These are phyloP conservation scores for Capsicum rhomboideum DNA, from an alignment of 257 asterid genomes.

Conservation along the genomic window DNA sequence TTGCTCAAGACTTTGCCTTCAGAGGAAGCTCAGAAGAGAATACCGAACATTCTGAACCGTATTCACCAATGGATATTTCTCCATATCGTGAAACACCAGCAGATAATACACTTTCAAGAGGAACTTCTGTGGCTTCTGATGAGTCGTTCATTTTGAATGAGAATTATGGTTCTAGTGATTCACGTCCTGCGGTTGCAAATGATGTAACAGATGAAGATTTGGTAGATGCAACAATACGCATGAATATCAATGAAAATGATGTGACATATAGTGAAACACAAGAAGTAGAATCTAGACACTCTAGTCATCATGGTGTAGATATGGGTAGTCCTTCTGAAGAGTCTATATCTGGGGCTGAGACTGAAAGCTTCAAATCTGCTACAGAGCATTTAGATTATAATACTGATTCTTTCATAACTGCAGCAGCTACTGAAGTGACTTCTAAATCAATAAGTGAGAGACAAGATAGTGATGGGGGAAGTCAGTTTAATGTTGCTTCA, in stretches of 20 bases:
- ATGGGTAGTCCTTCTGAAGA: conserved; percentile 50
- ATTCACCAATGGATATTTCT: conserved; percentile 95
- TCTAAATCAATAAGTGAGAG: conserved; percentile 35
- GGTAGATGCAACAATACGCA: conserved; percentile 36
- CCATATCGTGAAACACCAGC: conserved; percentile 62
- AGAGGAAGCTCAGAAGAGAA: conserved; percentile 34
- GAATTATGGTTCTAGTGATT: conserved; percentile 32
- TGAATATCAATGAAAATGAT: conserved; percentile 38
- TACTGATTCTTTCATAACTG: conserved; percentile 63
- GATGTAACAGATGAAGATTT: conserved; percentile 43
- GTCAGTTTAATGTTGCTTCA: conserved; percentile 31
- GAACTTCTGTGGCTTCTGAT: conserved; percentile 67
- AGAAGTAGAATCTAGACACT: conserved; percentile 19
- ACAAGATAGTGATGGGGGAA: conserved; percentile 49
- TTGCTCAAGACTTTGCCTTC: conserved; percentile 35
- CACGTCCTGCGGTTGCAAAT: conserved; percentile 24
- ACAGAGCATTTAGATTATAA: conserved; percentile 68
- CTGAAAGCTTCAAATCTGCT: conserved; percentile 88
- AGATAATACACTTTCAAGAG: conserved; percentile 40
- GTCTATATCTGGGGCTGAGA: conserved; percentile 50
- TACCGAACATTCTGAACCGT: conserved; percentile 49
- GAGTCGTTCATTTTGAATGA: conserved; percentile 42
- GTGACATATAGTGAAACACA: conserved; percentile 16
- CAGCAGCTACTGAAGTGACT: conserved; percentile 58
- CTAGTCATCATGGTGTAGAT: conserved; percentile 21